These are phyloP conservation scores for Catharanthus roseus DNA, from an alignment of 257 asterid species.

Conservation along the genomic window DNA sequence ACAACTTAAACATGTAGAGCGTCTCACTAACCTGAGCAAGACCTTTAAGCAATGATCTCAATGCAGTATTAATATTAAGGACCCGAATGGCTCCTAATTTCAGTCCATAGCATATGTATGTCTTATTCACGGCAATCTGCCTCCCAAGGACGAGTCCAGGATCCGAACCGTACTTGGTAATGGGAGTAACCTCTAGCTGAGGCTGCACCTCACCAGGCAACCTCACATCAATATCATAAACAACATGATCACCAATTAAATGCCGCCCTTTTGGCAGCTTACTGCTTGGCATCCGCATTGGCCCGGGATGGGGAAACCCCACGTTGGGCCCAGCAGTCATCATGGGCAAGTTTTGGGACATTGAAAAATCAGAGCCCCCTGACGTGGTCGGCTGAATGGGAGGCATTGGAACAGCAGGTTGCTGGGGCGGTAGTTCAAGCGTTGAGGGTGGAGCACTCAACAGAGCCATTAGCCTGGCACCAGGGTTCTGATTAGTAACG, in stretches of 20 bases:
- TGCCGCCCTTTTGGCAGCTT: slow-evolving; percentile 93
- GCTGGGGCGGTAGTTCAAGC: slow-evolving; percentile 37
- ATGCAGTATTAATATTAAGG: slow-evolving; percentile 86
- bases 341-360: slow-evolving; percentile 27
- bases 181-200: slow-evolving; percentile 97
- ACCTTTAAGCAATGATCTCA: slow-evolving; percentile 94
- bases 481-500: slow-evolving; percentile 29
- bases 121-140: slow-evolving; percentile 93
- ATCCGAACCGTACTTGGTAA: slow-evolving; percentile 89
- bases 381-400: slow-evolving; percentile 58
- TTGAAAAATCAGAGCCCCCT: slow-evolving; percentile 52
- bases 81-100: slow-evolving; percentile 88
- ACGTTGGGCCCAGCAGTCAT: slow-evolving; percentile 39
- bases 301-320: slow-evolving; percentile 40
- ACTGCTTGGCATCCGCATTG: slow-evolving; percentile 79
- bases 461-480: slow-evolving; percentile 85
- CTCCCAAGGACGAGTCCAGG: slow-evolving; percentile 92
- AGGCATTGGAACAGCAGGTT: slow-evolving; percentile 32
- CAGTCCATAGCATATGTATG: slow-evolving; percentile 87
- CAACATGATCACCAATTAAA: slow-evolving; percentile 56
- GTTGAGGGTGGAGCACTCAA: slow-evolving; percentile 68
- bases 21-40: slow-evolving; percentile 61
- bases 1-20: background rate
- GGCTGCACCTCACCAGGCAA: slow-evolving; percentile 92
- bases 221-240: slow-evolving; percentile 75